A percentile compares a stretch with the other conserved stretches of the same genome.
Conservation (phyloP, 148 eudicot genomes). For the Diospyros kaki region DNA sequence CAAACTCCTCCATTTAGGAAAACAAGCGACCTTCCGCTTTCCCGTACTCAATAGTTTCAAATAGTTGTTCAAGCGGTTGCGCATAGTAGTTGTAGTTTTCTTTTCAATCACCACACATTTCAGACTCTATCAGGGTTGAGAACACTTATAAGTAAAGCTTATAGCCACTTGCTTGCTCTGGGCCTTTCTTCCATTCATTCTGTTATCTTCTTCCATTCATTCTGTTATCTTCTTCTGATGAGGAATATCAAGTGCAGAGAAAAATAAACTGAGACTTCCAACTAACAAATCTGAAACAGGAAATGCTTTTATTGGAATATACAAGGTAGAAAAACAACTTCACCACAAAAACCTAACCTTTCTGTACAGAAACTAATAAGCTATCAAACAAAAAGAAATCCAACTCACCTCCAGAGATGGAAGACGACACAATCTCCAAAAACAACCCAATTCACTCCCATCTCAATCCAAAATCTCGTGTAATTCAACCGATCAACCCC, state of each 20-base stretch:
- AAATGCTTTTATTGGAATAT: slow-evolving; percentile 22
- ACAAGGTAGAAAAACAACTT: slow-evolving; percentile 14
- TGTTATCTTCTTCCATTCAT: too few relatives aligned
- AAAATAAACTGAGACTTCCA: background rate
- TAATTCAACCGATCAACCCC: slow-evolving; percentile 17
- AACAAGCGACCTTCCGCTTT: too few relatives aligned
- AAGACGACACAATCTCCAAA: slow-evolving; percentile 4
- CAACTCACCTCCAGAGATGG: slow-evolving; percentile 24
- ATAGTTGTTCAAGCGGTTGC: too few relatives aligned
- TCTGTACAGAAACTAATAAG: slow-evolving; percentile 40
- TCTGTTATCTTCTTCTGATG: too few relatives aligned
- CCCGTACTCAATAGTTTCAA: too few relatives aligned
- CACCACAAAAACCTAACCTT: slow-evolving; percentile 11
- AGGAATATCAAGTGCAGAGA: background rate
- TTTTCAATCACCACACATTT: too few relatives aligned
- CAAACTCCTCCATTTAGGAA: too few relatives aligned
- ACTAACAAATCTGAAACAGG: slow-evolving; percentile 14
- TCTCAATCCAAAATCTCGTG: slow-evolving; percentile 6
- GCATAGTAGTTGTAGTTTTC: too few relatives aligned
- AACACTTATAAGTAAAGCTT: too few relatives aligned
- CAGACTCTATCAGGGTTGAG: too few relatives aligned
- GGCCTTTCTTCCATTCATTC: too few relatives aligned
- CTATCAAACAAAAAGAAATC: slow-evolving; percentile 20
- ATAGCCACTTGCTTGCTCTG: too few relatives aligned
- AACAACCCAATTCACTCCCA: background rate